Conservation (phyloP, 371 early-diverging fungal genomes). For the Cokeromyces recurvatus region DNA sequence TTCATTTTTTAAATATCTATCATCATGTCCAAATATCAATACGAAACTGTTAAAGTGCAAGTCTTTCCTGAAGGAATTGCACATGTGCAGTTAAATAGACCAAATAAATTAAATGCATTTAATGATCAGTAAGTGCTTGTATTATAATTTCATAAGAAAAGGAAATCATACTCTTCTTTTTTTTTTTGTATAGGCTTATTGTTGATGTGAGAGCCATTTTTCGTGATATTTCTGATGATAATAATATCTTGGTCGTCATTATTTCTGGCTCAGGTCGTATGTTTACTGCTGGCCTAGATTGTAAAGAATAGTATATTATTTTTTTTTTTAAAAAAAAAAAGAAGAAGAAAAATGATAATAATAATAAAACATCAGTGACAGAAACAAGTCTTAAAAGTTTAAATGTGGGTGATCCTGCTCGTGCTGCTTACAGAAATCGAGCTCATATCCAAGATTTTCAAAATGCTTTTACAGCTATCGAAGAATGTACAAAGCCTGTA, state of each 20-base stretch:
- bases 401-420: constrained; percentile 40
- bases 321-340: not conserved
- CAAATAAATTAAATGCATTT: constrained; percentile 78
- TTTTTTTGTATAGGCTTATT: constrained; percentile 13
- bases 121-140: constrained; percentile 43
- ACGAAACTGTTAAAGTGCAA: constrained; percentile 57
- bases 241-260: constrained; percentile 68
- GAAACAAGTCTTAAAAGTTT: constrained; percentile 13
- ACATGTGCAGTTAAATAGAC: constrained; percentile 81
- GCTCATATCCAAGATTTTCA: constrained; percentile 55
- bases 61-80: constrained; percentile 61
- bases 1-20: not conserved
- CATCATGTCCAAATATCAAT: constrained; percentile 41
- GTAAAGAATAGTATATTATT: constrained; percentile 37
- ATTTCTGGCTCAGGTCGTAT: constrained; percentile 69
- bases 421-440: constrained; percentile 44
- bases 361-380: constrained; percentile 5
- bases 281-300: constrained; percentile 90
- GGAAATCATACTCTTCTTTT: too few relatives aligned
- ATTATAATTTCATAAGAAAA: too few relatives aligned
- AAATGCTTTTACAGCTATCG: constrained; percentile 70
- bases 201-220: constrained; percentile 47
- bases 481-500: constrained; percentile 83
- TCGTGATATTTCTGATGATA: constrained; percentile 49
- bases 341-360: too few relatives aligned